Evolutionary conservation across 2,329 filamentous ascomycete species (phyloP).

Genomic region (Clarireedia paspali): DNA sequence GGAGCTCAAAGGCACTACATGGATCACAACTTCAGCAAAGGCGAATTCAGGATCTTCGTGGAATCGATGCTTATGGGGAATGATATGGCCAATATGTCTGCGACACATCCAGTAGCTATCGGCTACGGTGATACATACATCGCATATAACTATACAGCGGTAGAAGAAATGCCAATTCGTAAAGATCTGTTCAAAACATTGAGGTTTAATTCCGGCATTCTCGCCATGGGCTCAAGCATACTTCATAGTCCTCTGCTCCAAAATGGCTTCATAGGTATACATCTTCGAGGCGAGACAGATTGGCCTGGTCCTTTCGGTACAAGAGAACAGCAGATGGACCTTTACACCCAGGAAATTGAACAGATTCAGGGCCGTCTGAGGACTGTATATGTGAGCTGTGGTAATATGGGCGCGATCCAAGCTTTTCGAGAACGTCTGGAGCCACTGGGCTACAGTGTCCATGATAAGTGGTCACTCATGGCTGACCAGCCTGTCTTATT

Average conservation of each 20-base stretch:
- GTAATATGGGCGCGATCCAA: constrained; percentile 13
- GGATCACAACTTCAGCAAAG: constrained; percentile 1
- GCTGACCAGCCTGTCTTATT: neutral
- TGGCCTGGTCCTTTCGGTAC: constrained; percentile 18
- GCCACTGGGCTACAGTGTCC: constrained; percentile 14
- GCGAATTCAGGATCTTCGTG: constrained; percentile 7
- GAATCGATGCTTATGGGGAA: neutral
- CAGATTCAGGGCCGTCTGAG: neutral
- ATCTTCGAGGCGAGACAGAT: constrained; percentile 20
- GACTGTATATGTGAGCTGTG: constrained; percentile 21
- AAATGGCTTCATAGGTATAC: constrained; percentile 19
- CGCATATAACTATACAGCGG: constrained; percentile 18
- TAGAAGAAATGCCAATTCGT: constrained; percentile 14
- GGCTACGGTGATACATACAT: constrained; percentile 18
- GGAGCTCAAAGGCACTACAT: constrained; percentile 5
- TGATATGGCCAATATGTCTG: constrained; percentile 6
- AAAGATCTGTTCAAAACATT: constrained; percentile 19
- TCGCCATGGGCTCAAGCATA: constrained; percentile 12
- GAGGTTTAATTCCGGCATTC: constrained; percentile 13
- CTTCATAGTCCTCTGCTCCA: constrained; percentile 9
- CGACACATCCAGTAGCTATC: constrained; percentile 11
- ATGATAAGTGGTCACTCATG: constrained; percentile 15
- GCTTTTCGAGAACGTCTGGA: constrained; percentile 12
- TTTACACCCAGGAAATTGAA: constrained; percentile 15
- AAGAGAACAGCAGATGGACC: constrained; percentile 13